phyloP scores from a whole-genome alignment of 176 grass and related monocot genomes.

The Musa troglodytarum region DNA sequence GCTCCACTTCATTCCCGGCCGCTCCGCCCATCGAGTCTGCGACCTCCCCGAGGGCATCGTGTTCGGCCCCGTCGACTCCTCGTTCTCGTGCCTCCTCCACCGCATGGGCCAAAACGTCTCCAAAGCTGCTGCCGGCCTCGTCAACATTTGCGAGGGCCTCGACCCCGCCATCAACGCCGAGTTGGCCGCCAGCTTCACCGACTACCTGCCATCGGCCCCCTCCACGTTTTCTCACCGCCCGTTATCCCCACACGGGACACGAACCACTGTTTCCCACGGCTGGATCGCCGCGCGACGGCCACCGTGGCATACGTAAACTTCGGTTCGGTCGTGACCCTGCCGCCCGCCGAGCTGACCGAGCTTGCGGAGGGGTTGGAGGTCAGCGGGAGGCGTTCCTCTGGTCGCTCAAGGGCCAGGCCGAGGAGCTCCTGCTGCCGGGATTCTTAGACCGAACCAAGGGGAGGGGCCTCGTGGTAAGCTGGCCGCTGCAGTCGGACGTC shows the following conservation, averaged over 20 bases:
- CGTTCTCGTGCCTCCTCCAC: conserved; percentile 12
- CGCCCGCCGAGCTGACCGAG: conserved; percentile 11
- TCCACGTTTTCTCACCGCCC: conserved; percentile 14
- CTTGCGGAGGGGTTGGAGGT: conserved; percentile 26
- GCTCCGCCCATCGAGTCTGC: conserved; percentile 9
- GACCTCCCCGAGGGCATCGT: conserved; percentile 31
- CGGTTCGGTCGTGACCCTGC: conserved; percentile 15
- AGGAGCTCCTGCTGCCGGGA: conserved; percentile 12
- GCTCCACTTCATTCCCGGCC: conserved; percentile 16
- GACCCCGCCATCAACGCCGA: conserved; percentile 6
- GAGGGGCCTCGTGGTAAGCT: conserved; percentile 19
- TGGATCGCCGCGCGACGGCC: conserved; percentile 14
- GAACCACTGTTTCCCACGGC: conserved; percentile 21
- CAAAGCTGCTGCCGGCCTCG: conserved; percentile 3
- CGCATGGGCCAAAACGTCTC: conserved; percentile 15
- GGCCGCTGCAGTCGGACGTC: conserved; percentile 17
- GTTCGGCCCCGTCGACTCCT: neutral
- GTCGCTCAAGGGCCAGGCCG: conserved; percentile 20
- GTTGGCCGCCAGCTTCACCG: neutral
- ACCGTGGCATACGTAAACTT: conserved; percentile 23
- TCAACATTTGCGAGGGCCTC: conserved; percentile 24
- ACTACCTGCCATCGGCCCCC: conserved; percentile 16
- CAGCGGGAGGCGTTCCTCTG: conserved; percentile 25
- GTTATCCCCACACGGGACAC: no score
- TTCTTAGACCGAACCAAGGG: conserved; percentile 11